Evolutionary conservation across 345 rosid species (phyloP).

Genomic region (Pistacia atlantica): DNA sequence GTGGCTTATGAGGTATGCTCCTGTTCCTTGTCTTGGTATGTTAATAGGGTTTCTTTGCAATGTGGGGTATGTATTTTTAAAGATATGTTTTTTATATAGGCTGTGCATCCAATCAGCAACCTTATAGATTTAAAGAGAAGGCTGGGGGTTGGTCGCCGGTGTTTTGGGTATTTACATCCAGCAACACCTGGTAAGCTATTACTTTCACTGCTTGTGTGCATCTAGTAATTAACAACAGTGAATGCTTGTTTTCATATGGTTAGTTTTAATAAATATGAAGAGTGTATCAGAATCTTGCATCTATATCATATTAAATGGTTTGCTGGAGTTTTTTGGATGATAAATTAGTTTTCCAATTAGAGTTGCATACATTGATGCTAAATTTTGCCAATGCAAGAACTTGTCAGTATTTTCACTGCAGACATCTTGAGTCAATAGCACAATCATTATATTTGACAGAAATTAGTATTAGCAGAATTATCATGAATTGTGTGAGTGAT

Average conservation of each 20-base stretch:
- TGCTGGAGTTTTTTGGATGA: not conserved
- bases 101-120: constrained; percentile 92
- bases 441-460: not conserved
- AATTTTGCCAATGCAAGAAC: not conserved
- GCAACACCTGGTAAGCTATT: constrained; percentile 76
- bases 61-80: constrained; percentile 9
- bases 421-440: not conserved
- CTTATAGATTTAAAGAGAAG: constrained; percentile 92
- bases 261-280: not conserved
- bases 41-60: constrained; percentile 3
- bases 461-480: not conserved
- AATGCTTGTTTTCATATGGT: not conserved
- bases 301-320: not conserved
- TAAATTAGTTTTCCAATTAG: not conserved
- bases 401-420: not conserved
- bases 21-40: constrained; percentile 7
- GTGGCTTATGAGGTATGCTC: constrained; percentile 83
- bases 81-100: constrained; percentile 45
- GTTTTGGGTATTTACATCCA: constrained; percentile 92
- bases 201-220: constrained; percentile 7
- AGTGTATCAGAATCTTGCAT: no score
- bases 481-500: not conserved
- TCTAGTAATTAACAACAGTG: not conserved
- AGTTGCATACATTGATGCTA: not conserved
- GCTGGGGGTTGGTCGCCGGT: constrained; percentile 84